Conservation (phyloP, 2,329 filamentous ascomycete genomes). For the Zymoseptoria brevis region DNA sequence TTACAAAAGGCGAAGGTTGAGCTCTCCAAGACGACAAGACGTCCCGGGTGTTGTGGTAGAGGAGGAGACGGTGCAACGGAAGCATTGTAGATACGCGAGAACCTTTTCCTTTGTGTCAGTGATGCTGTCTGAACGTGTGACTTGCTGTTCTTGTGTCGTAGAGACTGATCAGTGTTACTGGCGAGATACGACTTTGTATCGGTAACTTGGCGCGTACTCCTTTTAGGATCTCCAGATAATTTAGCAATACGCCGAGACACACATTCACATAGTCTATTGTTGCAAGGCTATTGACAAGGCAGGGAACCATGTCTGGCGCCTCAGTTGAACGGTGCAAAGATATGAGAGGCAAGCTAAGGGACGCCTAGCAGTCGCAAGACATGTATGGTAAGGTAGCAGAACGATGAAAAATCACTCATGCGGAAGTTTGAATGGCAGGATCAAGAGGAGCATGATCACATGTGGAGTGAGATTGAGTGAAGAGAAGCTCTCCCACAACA, state of each 20-base stretch:
- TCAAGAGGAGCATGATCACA: too few species aligned
- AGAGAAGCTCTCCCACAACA: not conserved
- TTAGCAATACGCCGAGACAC: too few species aligned
- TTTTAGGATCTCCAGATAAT: not conserved
- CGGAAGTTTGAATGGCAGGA: too few species aligned
- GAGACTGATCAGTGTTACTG: not conserved
- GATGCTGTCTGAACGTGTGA: not conserved
- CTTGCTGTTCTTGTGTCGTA: not conserved
- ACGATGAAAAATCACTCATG: too few species aligned
- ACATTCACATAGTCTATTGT: too few species aligned
- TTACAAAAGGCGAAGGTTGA: constrained; percentile 25
- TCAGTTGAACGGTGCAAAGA: too few species aligned
- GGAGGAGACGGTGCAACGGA: constrained; percentile 10
- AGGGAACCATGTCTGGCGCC: too few species aligned
- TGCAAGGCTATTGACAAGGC: too few species aligned
- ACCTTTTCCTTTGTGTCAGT: constrained; percentile 20
- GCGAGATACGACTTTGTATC: too few species aligned
- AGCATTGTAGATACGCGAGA: constrained; percentile 25
- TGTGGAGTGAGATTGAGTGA: not conserved
- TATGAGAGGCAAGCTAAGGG: too few species aligned
- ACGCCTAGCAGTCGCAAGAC: too few species aligned
- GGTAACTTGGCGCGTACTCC: not conserved
- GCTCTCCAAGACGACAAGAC: constrained; percentile 14
- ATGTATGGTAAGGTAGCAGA: too few species aligned
- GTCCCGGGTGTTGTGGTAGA: constrained; percentile 9